A percentile compares a stretch with the other conserved stretches of the same genome.
These are phyloP conservation scores for Tulasnella sp. DNA, from an alignment of 768 basidiomycete species.

Conservation along the genomic window DNA sequence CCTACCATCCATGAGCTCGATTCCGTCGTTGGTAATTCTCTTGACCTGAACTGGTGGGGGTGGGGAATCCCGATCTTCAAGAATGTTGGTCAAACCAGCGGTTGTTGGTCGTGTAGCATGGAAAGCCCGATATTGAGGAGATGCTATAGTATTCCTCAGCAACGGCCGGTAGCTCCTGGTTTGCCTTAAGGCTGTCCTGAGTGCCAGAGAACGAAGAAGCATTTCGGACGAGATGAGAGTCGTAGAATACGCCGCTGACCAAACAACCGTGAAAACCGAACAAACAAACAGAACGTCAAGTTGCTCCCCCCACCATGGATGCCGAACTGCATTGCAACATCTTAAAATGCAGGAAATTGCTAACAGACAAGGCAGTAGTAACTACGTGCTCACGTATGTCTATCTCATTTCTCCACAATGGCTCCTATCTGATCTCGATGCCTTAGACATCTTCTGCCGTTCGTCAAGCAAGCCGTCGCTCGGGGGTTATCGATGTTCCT, in stretches of 20 bases:
- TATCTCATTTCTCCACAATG: background rate
- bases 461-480: constrained; percentile 1
- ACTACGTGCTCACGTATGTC: constrained; percentile 46
- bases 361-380: constrained; percentile 79
- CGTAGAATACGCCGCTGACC: background rate
- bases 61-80: constrained; percentile 15
- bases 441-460: constrained; percentile 17
- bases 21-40: constrained; percentile 22
- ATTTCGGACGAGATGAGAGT: background rate
- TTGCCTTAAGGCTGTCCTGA: background rate
- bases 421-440: background rate
- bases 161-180: background rate
- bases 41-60: constrained; percentile 24
- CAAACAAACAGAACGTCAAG: background rate
- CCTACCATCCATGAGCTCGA: constrained; percentile 25
- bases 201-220: constrained; percentile 12
- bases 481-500: background rate
- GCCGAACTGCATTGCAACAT: constrained; percentile 31
- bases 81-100: constrained; percentile 20
- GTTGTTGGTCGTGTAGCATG: background rate
- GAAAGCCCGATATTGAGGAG: background rate
- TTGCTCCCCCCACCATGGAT: constrained; percentile 26
- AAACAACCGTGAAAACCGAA: background rate
- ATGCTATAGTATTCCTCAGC: background rate
- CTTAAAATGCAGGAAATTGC: constrained; percentile 55